These are phyloP conservation scores for Amoebophrya sp. DNA, from an alignment of 169 alveolate species.

Conservation along the genomic window DNA sequence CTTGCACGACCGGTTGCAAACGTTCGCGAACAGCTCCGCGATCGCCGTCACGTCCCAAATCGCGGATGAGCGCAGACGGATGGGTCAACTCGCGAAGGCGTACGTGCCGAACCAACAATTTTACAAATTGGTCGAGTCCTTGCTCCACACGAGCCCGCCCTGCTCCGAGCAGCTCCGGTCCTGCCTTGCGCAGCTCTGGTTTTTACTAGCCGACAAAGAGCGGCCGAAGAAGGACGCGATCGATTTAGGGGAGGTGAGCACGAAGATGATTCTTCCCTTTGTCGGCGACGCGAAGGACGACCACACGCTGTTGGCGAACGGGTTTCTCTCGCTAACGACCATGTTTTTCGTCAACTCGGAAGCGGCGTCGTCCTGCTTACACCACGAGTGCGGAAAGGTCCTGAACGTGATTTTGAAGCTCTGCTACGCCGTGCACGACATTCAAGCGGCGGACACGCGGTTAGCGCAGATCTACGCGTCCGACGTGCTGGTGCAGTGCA, in stretches of 20 bases:
- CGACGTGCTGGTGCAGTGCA: constrained; percentile 17
- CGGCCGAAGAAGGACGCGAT: not conserved
- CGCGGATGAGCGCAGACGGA: not conserved
- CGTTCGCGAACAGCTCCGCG: not conserved
- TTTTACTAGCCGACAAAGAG: not conserved
- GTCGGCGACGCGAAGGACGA: not conserved
- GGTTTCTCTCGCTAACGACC: not conserved
- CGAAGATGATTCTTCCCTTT: not conserved
- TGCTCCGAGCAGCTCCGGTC: not conserved
- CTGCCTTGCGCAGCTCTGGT: constrained; percentile 3
- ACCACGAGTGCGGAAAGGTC: not conserved
- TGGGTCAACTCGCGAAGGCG: not conserved
- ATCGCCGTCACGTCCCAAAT: not conserved
- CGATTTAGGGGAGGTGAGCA: not conserved
- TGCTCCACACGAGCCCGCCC: not conserved
- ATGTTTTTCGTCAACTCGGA: not conserved
- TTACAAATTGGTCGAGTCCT: not conserved
- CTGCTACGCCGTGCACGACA: not conserved
- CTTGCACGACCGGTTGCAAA: not conserved
- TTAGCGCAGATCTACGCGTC: constrained; percentile 1
- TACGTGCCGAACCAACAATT: not conserved
- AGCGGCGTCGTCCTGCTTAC: not conserved
- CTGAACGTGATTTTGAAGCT: constrained; percentile 1
- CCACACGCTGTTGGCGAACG: constrained; percentile 10
- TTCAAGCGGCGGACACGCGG: not conserved